Evolutionary conservation across 2,329 filamentous ascomycete genomes (phyloP).

Genomic region (Moelleriella libera): DNA sequence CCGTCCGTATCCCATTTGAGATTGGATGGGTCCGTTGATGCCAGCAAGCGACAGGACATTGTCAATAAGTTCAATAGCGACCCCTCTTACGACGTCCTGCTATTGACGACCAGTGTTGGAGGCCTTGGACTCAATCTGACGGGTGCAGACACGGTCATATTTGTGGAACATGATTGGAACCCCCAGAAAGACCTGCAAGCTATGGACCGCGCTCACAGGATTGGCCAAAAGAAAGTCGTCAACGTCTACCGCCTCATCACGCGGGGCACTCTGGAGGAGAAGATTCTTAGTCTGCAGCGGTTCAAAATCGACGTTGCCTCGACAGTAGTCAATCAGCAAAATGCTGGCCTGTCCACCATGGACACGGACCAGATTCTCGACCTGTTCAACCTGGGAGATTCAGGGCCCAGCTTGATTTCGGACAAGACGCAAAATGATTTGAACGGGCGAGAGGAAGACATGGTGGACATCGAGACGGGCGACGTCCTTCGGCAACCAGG

Average conservation of each 20-base stretch:
- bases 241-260: conserved; percentile 98
- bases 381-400: conserved; percentile 81
- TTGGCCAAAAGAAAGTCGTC: conserved; percentile 98
- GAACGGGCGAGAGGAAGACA: conserved; percentile 61
- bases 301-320: conserved; percentile 99
- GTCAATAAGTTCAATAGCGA: conserved; percentile 99
- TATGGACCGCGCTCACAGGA: conserved; percentile 96
- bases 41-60: conserved; percentile 87
- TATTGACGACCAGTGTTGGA: conserved; percentile 90
- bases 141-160: conserved; percentile 95
- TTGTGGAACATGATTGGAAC: conserved; percentile 99
- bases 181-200: conserved; percentile 97
- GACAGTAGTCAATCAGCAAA: conserved; percentile 98
- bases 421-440: conserved; percentile 44
- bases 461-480: conserved; percentile 85
- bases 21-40: conserved; percentile 87
- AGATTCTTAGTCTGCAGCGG: conserved; percentile 92
- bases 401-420: conserved; percentile 50
- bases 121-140: conserved; percentile 91
- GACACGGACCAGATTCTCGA: conserved; percentile 97
- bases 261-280: conserved; percentile 90
- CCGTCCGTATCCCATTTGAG: conserved; percentile 85
- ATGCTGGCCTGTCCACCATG: conserved; percentile 87
- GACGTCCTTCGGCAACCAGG: conserved; percentile 79
- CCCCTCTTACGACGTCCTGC: conserved; percentile 85